Evolutionary conservation across 2,329 filamentous ascomycete species (phyloP), one percentile per base, ranked within the genome.

Genomic region (Grosmannia penicillata): DNA sequence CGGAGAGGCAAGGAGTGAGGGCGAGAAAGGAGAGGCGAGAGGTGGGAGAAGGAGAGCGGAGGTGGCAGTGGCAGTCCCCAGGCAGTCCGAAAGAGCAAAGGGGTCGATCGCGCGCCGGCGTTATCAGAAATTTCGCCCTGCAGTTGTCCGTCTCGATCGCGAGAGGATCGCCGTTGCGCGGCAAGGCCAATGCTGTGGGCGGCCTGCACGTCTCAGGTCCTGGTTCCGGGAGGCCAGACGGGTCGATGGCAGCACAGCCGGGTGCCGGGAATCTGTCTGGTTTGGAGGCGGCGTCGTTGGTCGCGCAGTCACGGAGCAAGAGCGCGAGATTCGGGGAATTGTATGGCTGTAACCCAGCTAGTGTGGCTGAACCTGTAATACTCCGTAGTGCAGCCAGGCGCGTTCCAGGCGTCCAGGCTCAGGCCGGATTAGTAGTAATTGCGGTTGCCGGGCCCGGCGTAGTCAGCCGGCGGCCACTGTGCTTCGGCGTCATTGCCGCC

Each of bases 401-500:
- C 11, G 18, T 17, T 30, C 6, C 28, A 18, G 18, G 33, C 18
- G n/a, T 14, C 15, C 8, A 8, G 4, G 9, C n/a, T 14, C 11
- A 25, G 17, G 30, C 22, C 37, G 37, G 37, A 38, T 38, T 38
- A 38, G 37, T 31, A 23, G 37, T 38, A 38, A 33, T 22, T 38
- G 37, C 37, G 37, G 37, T 19, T 25, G 19, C 32, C 32, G 32
- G 13, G 13, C 9, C n/a, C 11, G 18, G 14, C 13, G 3, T 4
- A 14, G 8, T 24, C 22, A 27, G n/a, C 11, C 10, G 26, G 26
- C 26, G n/a, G 11, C 26, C 26, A 13, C 26, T 8, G n/a, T n/a
- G n/a, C n/a, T n/a, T n/a, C n/a, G n/a, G n/a, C n/a, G n/a, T n/a
- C n/a, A n/a, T n/a, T n/a, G n/a, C n/a, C n/a, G n/a, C n/a, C n/a